These are phyloP conservation scores for Boletus subcaerulescens DNA, from an alignment of 768 basidiomycete species.

Conservation along the genomic window DNA sequence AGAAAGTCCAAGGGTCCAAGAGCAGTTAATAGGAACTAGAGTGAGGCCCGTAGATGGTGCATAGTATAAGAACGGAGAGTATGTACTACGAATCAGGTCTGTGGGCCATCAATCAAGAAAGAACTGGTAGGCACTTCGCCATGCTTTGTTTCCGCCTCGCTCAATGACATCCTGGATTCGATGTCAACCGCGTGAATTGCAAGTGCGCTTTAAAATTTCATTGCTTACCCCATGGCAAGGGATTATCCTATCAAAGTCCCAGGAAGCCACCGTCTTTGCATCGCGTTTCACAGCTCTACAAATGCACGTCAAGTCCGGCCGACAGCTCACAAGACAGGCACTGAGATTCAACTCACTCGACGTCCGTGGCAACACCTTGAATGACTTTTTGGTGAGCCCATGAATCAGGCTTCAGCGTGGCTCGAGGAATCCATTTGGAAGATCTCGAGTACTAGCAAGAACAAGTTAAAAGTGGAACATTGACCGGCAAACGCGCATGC, in stretches of 20 bases:
- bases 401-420: constrained; percentile 28
- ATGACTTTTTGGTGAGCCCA: constrained; percentile 30
- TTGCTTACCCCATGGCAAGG: constrained; percentile 61
- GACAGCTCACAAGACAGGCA: neutral
- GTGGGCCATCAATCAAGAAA: constrained; percentile 19
- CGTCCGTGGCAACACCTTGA: constrained; percentile 17
- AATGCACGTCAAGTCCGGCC: neutral
- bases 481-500: neutral
- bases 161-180: constrained; percentile 57
- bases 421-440: constrained; percentile 29
- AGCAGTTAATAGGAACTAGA: too few species aligned
- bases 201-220: neutral
- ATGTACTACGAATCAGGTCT: neutral
- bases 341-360: constrained; percentile 23
- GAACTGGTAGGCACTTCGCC: constrained; percentile 42
- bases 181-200: constrained; percentile 3
- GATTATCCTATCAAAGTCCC: constrained; percentile 75
- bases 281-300: constrained; percentile 57
- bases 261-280: constrained; percentile 59
- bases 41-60: neutral
- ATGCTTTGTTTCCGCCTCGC: constrained; percentile 52
- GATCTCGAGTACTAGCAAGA: constrained; percentile 37
- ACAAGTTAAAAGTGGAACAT: neutral
- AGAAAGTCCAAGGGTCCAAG: too few species aligned
- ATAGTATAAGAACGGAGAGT: neutral